Evolutionary conservation across 441 rosid species (phyloP).

Genomic region (Rhodomyrtus psidioides): DNA sequence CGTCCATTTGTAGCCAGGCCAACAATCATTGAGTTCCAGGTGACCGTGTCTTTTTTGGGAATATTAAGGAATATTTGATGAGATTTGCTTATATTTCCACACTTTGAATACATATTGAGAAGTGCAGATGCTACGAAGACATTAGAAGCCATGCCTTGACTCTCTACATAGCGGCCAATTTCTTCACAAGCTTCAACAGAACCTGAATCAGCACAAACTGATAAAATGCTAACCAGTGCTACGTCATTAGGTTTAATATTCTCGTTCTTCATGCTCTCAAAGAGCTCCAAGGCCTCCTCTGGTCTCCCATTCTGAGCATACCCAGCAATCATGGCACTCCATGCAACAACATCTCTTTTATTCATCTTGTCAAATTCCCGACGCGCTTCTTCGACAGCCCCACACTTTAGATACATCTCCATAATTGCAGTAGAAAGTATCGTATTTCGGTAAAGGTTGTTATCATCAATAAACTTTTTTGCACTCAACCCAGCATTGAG

Average conservation of each 20-base stretch:
- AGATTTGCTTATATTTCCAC: slow-evolving; percentile 27
- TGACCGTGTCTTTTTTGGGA: slow-evolving; percentile 25
- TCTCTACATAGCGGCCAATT: slow-evolving; percentile 15
- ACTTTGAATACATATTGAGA: slow-evolving; percentile 32
- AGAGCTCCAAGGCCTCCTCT: slow-evolving; percentile 21
- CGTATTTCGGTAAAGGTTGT: background rate
- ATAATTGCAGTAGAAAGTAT: background rate
- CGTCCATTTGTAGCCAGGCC: slow-evolving; percentile 34
- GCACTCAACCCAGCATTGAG: background rate
- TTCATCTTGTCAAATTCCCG: background rate
- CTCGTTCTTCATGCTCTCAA: slow-evolving; percentile 22
- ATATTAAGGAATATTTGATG: slow-evolving; percentile 20
- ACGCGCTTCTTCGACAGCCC: background rate
- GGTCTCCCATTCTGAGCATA: slow-evolving; percentile 17
- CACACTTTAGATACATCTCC: background rate
- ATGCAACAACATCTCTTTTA: background rate
- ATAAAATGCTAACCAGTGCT: slow-evolving; percentile 21
- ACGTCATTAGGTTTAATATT: slow-evolving; percentile 26
- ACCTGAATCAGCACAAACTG: slow-evolving; percentile 7
- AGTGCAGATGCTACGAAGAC: slow-evolving; percentile 23
- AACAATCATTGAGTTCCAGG: slow-evolving; percentile 35
- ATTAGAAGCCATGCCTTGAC: slow-evolving; percentile 11
- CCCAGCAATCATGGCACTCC: slow-evolving; percentile 33
- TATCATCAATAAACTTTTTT: background rate
- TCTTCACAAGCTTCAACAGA: slow-evolving; percentile 29